Evolutionary conservation across 2,329 filamentous ascomycete species (phyloP), one percentile per base, ranked within the genome.

Genomic region (Didymella glomerata): DNA sequence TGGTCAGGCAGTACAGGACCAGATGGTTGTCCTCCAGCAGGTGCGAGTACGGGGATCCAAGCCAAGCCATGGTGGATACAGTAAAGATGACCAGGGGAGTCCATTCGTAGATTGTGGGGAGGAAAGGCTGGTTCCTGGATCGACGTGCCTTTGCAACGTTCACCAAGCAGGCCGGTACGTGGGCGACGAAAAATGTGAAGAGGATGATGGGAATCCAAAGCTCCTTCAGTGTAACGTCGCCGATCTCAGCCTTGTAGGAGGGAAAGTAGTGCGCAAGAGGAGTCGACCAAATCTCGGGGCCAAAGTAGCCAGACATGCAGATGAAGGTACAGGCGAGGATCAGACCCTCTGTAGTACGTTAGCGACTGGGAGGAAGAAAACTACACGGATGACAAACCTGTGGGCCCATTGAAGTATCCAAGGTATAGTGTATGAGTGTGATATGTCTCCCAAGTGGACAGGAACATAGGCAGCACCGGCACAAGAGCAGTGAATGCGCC

Each of bases 361-460:
- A 74, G 63, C 25, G 36, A 22, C 13, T 14, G 30, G 13, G 7
- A 9, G 6, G 22, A n/a, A 42, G 14, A 24, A 16, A 1, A 10
- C 5, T 25, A 24, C 20, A 4, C 13, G 46, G 18, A 9, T 4
- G 18, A 38, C 67, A 49, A 68, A 81, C 80, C 80, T 32, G 95
- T 99, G 2, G 95, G 95, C 0, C 95, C 95, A 77, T 99, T 99
- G 85, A 99, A 90, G 76, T 94, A 92, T 54, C 95, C 95, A 13
- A 99, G 87, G 78, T 97, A 99, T 6, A 99, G 83, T 0, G 95
- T 98, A 77, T 99, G 95, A 5, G 95, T 97, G 79, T 99, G 95
- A 77, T 97, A 99, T 1, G 95, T 99, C 80, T 99, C 95, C 95
- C 95, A 99, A 2, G 95, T 99, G 3, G 94, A 97, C 81, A 99